A percentile compares a stretch with the other conserved stretches of the same genome.
phyloP scores from a whole-genome alignment of 305 asterid species.

The Andrographis paniculata region DNA sequence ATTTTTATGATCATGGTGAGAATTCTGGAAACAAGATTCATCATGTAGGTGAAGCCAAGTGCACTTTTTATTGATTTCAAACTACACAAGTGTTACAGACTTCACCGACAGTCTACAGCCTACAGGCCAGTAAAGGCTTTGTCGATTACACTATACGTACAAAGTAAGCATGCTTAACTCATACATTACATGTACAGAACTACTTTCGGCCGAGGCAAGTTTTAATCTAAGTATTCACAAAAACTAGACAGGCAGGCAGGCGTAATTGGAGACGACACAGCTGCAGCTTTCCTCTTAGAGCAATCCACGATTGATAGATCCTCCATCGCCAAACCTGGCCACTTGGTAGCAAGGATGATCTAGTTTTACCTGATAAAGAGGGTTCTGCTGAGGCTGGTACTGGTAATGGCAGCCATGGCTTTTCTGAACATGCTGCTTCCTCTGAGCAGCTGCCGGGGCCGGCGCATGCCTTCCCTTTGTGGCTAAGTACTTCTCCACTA shows the following conservation, averaged over 20 bases:
- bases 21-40: too few species aligned
- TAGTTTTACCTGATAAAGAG: slow-evolving; percentile 1
- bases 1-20: too few species aligned
- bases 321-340: slow-evolving; percentile 3
- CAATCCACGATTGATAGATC: not conserved
- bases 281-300: slow-evolving; percentile 1
- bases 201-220: not conserved
- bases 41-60: too few species aligned
- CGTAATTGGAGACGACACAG: not conserved
- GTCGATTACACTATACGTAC: too few species aligned
- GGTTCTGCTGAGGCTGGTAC: slow-evolving; percentile 8
- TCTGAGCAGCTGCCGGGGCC: not conserved
- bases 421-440: not conserved
- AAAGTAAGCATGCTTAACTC: not conserved
- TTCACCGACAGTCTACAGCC: too few species aligned
- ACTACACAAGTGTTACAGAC: too few species aligned
- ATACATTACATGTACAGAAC: too few species aligned
- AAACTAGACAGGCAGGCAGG: not conserved
- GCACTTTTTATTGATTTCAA: too few species aligned
- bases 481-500: not conserved
- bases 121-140: too few species aligned
- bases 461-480: not conserved
- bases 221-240: not conserved
- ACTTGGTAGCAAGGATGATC: not conserved
- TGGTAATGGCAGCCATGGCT: not conserved